phyloP scores from a whole-genome alignment of 208 protist species.

The Leishmania gerbilli region DNA sequence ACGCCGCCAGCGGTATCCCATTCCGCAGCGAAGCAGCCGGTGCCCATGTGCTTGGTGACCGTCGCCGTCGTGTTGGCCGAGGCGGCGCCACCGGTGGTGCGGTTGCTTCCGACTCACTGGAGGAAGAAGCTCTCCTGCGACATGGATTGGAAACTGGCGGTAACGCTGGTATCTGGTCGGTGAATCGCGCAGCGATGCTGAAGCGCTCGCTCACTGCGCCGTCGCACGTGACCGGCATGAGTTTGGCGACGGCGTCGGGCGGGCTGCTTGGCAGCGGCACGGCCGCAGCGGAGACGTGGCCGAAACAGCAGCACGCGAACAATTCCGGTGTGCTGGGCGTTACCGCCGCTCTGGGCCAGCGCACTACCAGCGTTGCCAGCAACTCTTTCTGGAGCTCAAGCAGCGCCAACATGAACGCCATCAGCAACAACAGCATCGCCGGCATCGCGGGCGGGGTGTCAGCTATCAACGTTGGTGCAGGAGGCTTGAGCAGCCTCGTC shows the following conservation, averaged over 20 bases:
- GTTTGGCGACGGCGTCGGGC: neutral
- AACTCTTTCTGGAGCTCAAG: constrained; percentile 1
- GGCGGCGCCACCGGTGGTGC: neutral
- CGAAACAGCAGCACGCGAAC: neutral
- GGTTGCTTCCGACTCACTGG: neutral
- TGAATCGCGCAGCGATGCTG: neutral
- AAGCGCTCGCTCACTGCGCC: constrained; percentile 17
- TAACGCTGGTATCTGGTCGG: neutral
- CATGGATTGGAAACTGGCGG: neutral
- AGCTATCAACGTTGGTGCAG: neutral
- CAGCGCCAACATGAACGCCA: neutral
- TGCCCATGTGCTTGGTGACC: neutral
- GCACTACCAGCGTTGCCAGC: neutral
- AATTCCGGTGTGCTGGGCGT: neutral
- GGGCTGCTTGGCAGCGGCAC: neutral
- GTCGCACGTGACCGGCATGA: constrained; percentile 9
- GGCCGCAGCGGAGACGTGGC: neutral
- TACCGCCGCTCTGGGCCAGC: neutral
- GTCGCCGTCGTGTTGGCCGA: neutral
- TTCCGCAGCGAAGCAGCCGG: neutral
- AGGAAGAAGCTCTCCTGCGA: constrained; percentile 9
- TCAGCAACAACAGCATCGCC: constrained; percentile 5
- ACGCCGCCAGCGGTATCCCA: neutral
- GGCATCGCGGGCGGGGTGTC: neutral
- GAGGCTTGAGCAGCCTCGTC: neutral